Evolutionary conservation across 768 basidiomycete species (phyloP).

Genomic region (Mycena pura): DNA sequence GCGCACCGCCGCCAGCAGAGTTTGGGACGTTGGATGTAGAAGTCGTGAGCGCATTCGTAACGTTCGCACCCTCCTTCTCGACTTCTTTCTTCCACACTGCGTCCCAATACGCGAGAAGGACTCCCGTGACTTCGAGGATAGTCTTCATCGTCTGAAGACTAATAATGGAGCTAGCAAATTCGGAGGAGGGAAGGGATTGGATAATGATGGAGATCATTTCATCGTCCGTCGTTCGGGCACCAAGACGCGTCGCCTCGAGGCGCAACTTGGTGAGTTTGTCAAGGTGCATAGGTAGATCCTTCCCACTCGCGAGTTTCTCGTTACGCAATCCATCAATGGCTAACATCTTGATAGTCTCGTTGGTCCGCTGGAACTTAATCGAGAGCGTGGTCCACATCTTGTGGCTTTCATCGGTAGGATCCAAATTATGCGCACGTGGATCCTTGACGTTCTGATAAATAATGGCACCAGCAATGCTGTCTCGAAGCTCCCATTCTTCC

Average conservation of each 20-base stretch:
- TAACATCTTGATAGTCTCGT: background rate
- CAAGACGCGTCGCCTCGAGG: background rate
- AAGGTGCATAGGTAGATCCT: background rate
- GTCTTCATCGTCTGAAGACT: background rate
- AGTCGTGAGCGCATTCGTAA: background rate
- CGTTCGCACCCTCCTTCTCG: no score
- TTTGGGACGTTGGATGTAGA: background rate
- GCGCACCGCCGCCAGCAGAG: background rate
- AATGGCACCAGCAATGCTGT: background rate
- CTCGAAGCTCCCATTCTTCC: constrained; percentile 4
- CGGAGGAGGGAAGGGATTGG: background rate
- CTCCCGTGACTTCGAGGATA: background rate
- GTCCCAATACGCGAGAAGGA: background rate
- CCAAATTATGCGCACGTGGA: background rate
- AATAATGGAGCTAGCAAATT: constrained; percentile 1
- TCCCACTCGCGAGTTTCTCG: background rate
- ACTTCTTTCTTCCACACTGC: background rate
- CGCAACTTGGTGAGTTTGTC: background rate
- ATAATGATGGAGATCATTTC: constrained; percentile 3
- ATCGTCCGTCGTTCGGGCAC: background rate
- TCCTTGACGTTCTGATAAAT: constrained; percentile 6
- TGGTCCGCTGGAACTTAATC: background rate
- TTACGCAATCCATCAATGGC: background rate
- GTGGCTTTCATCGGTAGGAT: background rate
- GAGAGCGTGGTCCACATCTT: background rate